Evolutionary conservation across 1,139 yeast species (phyloP), one percentile per base, ranked within the genome.

Genomic region (Entelexis paramagnoliae): DNA sequence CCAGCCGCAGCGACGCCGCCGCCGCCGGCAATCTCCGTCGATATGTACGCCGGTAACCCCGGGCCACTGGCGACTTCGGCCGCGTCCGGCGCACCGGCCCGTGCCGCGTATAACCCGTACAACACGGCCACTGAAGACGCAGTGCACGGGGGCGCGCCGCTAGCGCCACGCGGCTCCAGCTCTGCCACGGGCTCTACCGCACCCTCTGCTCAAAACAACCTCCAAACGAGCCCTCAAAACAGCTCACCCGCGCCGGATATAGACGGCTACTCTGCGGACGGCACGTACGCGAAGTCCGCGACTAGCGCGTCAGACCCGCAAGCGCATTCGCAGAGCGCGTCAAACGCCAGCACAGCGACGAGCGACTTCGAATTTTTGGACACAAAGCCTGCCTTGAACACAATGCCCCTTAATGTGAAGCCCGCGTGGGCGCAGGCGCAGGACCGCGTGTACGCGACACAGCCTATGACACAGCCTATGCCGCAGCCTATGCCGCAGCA

Each of bases 341-440:
- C 46, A 14, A 32, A 20, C 46, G 46, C 46, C 11, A 42, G 46
- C 29, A 30, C 46, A 20, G 46, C 46, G 6, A 42, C 46, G 10
- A 42, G 46, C 29, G 46, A 42, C 5, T 42, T 42, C 22, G 46
- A 42, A 29, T 42, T 42, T 14, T 14, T 41, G 13, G 45, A 41
- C 34, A 14, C 33, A 4, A 41, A 29, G 19, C 45, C 45, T 16
- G 14, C 16, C 24, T 14, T 22, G n/a, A 20, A 7, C 2, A 30
- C 36, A 4, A 30, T 32, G 46, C 46, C 46, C 20, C 44, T 40
- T 4, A 40, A 40, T 14, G 46, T 32, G 24, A 30, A 22, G 29
- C 46, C 46, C 13, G 36, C 46, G 20, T 42, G 46, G 46, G 46
- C 46, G 2, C 46, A 42, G 29, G 46, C 46, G 19, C 46, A 42